Percentiles rank a stretch among this genome's conserved stretches.
These are phyloP conservation scores for Calendula officinalis DNA, from an alignment of 129 eudicot genomes.

Conservation along the genomic window DNA sequence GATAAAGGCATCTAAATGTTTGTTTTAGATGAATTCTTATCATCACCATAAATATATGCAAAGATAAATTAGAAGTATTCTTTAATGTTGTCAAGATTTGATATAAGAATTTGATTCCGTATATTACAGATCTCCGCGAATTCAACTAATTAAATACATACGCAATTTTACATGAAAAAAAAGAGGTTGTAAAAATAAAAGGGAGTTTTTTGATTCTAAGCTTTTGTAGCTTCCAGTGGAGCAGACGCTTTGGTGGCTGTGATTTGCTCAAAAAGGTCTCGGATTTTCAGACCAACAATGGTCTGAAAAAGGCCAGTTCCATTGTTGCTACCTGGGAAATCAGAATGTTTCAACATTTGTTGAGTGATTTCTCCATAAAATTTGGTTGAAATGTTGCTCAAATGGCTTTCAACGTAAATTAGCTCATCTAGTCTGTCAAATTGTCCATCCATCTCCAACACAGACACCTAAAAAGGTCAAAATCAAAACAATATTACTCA, in stretches of 20 bases:
- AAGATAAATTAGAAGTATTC: slow-evolving; percentile 1
- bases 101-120: slow-evolving; percentile 40
- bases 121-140: slow-evolving; percentile 46
- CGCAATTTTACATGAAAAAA: slow-evolving; percentile 34
- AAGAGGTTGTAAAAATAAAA: slow-evolving; percentile 21
- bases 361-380: slow-evolving; percentile 97
- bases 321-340: slow-evolving; percentile 97
- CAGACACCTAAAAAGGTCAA: slow-evolving; percentile 63
- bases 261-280: slow-evolving; percentile 91
- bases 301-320: slow-evolving; percentile 98
- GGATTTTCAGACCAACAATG: slow-evolving; percentile 80
- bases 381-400: slow-evolving; percentile 92
- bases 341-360: slow-evolving; percentile 87
- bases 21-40: background rate
- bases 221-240: slow-evolving; percentile 69
- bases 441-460: slow-evolving; percentile 97
- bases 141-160: slow-evolving; percentile 54
- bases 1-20: background rate
- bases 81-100: slow-evolving; percentile 23
- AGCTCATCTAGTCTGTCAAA: slow-evolving; percentile 96
- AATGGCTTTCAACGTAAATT: slow-evolving; percentile 89
- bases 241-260: slow-evolving; percentile 53
- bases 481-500: too few relatives aligned
- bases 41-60: background rate
- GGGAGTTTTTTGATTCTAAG: slow-evolving; percentile 39